Base-by-base conservation (phyloP, 768 basidiomycete species). In the Trametes cinnabarina region DNA sequence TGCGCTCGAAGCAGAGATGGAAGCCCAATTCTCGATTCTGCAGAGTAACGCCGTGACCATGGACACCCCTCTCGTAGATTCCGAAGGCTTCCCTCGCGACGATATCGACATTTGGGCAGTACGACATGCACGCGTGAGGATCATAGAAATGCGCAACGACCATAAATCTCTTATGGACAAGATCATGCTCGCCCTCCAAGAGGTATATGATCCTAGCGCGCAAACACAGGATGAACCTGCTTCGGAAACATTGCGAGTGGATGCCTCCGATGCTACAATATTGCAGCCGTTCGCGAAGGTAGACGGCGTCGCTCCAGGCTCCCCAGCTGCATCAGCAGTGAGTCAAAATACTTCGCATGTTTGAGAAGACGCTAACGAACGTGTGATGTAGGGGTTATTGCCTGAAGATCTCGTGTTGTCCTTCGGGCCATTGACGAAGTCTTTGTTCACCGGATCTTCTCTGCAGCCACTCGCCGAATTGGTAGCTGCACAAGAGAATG, bases 71-170 rank as follows among this genome's bases (percentile, higher is more conserved):
- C 82, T 98, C 32, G 82, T 97, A 46, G 94, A 97, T 68, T 61
- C 76, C 0, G 90, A 97, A 51, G 96, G 96, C 7, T 98, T 92
- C 71, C 95, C 95, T 1, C 81, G 93, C 14, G 84, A 83, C 14
- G 89, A 96, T 72, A 81, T 98, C 60, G 91, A 95, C 63, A 78
- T 96, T 17, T 91, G 84, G 68, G 85, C 87, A 11, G 86, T 95
- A 19, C 79, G 92, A 22, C 74, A 76, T 47, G 90, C 92, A 12
- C 81, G 93, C 51, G 80, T 86, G 28, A 79, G 88, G 48, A 83
- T 95, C n/a, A 85, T 90, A 50, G 83, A 90, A 68, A 74, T 94
- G 47, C 78, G 85, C 56, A 97, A 94, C 65, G 95, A 98, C 68
- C 76, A 88, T 58, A 77, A 75, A 17, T 77, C 69, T 30, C 73